Conservation (phyloP, 169 alveolate genomes). For the Plasmodium yoelii region DNA sequence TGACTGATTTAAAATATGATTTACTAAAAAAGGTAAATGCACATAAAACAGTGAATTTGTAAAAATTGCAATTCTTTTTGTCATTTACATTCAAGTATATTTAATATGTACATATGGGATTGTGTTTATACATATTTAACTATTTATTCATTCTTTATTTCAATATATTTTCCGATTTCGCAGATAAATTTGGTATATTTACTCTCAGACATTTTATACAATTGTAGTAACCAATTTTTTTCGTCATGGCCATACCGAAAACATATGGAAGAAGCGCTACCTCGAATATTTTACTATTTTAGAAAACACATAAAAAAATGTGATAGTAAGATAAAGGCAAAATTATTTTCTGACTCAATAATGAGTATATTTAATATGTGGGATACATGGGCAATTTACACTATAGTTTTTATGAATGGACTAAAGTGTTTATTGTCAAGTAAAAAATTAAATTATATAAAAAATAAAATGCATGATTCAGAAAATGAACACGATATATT, state of each 20-base stretch:
- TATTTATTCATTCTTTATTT: not conserved
- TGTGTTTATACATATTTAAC: not conserved
- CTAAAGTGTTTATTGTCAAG: slow-evolving; percentile 45
- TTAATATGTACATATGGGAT: too few species aligned
- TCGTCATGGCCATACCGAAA: slow-evolving; percentile 83
- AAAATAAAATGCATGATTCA: slow-evolving; percentile 30
- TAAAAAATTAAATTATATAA: slow-evolving; percentile 54
- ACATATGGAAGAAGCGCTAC: slow-evolving; percentile 79
- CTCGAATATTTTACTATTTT: slow-evolving; percentile 78
- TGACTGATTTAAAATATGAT: slow-evolving; percentile 62
- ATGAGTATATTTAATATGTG: slow-evolving; percentile 58
- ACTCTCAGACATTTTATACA: slow-evolving; percentile 81
- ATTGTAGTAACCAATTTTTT: slow-evolving; percentile 78
- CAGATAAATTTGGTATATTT: slow-evolving; percentile 83
- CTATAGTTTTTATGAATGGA: slow-evolving; percentile 48
- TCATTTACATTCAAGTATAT: not conserved
- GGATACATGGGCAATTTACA: slow-evolving; percentile 54
- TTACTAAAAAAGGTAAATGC: slow-evolving; percentile 55
- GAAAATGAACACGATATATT: slow-evolving; percentile 12
- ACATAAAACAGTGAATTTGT: not conserved
- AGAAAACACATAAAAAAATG: slow-evolving; percentile 56
- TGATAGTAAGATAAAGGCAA: slow-evolving; percentile 67
- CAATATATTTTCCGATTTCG: not conserved
- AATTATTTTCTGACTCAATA: slow-evolving; percentile 40
- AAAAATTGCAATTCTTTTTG: not conserved